These are phyloP conservation scores for Solanum bulbocastanum DNA, from an alignment of 257 asterid species.

Conservation along the genomic window DNA sequence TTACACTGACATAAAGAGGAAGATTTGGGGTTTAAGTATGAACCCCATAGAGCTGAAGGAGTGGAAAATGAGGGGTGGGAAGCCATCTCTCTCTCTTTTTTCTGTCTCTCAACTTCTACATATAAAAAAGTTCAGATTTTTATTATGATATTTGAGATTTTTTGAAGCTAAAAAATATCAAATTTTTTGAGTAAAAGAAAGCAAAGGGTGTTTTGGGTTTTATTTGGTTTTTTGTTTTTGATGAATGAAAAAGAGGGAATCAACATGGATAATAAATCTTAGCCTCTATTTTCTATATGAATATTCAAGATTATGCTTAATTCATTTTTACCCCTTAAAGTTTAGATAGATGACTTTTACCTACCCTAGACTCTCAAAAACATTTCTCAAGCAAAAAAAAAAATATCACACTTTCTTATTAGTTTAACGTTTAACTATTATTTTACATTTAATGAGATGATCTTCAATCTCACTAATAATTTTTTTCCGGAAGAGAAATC, in stretches of 20 bases:
- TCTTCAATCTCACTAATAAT: background rate
- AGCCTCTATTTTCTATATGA: background rate
- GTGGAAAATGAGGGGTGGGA: constrained; percentile 48
- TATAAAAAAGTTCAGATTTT: background rate
- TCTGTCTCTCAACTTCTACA: background rate
- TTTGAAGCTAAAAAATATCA: background rate
- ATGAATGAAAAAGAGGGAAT: background rate
- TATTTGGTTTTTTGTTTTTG: background rate
- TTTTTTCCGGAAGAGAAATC: background rate
- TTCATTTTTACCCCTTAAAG: background rate
- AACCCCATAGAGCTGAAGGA: constrained; percentile 39
- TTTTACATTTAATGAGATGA: background rate
- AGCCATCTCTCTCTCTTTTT: constrained; percentile 40
- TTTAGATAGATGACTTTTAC: background rate
- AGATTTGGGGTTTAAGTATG: constrained; percentile 6
- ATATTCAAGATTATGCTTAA: background rate
- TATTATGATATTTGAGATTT: background rate
- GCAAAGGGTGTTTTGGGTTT: background rate
- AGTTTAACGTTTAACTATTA: background rate
- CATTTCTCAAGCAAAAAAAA: background rate
- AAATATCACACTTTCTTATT: background rate
- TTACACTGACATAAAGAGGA: background rate
- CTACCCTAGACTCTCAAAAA: background rate
- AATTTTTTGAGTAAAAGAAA: background rate
- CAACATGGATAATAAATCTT: background rate